phyloP scores from a whole-genome alignment of 164 flowering plant species.

The Paratinospora sagittata region DNA sequence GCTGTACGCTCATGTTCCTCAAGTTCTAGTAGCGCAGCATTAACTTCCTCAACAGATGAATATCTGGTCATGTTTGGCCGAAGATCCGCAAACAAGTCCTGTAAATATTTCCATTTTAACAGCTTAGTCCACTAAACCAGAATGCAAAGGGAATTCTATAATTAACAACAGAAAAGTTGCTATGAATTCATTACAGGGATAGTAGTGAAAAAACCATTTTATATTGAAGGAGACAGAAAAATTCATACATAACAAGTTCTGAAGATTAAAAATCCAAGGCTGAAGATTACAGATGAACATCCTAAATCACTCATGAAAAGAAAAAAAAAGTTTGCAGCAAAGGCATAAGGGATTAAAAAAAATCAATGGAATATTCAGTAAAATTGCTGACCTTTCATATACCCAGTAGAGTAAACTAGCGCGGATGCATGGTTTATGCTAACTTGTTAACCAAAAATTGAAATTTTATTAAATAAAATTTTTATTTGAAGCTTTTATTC shows the following conservation, averaged over 20 bases:
- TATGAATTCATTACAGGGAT: background rate
- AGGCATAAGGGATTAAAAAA: too few relatives aligned
- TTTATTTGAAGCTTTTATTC: too few relatives aligned
- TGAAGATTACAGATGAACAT: background rate
- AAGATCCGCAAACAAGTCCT: constrained; percentile 88
- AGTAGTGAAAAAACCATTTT: background rate
- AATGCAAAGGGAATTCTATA: background rate
- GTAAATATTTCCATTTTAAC: constrained; percentile 11
- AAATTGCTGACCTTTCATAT: too few relatives aligned
- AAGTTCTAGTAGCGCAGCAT: constrained; percentile 59
- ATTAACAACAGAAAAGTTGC: background rate
- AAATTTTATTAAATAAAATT: too few relatives aligned
- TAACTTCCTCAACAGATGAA: constrained; percentile 75
- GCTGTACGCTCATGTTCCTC: constrained; percentile 70
- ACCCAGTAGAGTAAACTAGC: too few relatives aligned
- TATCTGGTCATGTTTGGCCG: constrained; percentile 86
- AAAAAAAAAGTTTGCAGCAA: too few relatives aligned
- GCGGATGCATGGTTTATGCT: too few relatives aligned
- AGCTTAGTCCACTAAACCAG: background rate
- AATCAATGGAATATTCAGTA: too few relatives aligned
- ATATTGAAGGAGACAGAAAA: background rate
- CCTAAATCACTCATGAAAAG: background rate
- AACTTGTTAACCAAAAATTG: too few relatives aligned
- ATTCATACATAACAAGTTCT: background rate
- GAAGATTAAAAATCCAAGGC: background rate